Evolutionary conservation across 2,329 filamentous ascomycete species (phyloP).

Genomic region (Iodosphaeria phyllophila): DNA sequence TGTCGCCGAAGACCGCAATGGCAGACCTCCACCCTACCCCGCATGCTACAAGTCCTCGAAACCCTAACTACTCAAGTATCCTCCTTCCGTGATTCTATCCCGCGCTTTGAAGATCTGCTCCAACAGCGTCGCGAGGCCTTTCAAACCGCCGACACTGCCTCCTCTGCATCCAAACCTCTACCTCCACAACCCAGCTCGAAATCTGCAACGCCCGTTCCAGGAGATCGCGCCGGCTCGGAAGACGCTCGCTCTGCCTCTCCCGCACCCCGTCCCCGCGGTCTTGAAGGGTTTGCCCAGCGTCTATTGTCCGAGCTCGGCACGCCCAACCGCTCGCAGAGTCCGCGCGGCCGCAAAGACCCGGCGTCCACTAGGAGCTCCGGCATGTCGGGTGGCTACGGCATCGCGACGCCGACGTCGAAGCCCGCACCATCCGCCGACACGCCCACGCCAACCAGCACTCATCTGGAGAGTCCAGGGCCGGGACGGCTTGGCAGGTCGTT

Average conservation of each 20-base stretch:
- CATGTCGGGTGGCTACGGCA: slow-evolving; percentile 10
- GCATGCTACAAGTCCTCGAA: slow-evolving; percentile 38
- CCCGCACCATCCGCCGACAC: slow-evolving; percentile 17
- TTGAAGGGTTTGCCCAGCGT: slow-evolving; percentile 44
- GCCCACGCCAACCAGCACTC: too few species aligned
- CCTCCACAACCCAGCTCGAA: slow-evolving; percentile 14
- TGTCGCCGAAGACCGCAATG: slow-evolving; percentile 35
- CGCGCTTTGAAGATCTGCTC: slow-evolving; percentile 55
- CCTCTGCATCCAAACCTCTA: too few species aligned
- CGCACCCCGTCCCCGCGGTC: slow-evolving; percentile 28
- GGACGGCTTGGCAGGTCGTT: too few species aligned
- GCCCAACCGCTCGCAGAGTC: slow-evolving; percentile 29
- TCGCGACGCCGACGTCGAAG: slow-evolving; percentile 15
- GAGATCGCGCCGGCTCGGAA: slow-evolving; percentile 25
- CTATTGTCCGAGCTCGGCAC: slow-evolving; percentile 40
- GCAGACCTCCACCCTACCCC: slow-evolving; percentile 28
- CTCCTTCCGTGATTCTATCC: slow-evolving; percentile 42
- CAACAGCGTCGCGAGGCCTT: slow-evolving; percentile 46
- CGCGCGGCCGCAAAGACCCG: slow-evolving; percentile 32
- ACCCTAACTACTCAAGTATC: slow-evolving; percentile 42
- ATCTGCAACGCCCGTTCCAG: slow-evolving; percentile 9
- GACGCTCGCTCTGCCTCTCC: slow-evolving; percentile 31
- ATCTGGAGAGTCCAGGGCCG: too few species aligned
- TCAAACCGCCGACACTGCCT: slow-evolving; percentile 35
- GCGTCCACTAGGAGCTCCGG: slow-evolving; percentile 12